phyloP scores from a whole-genome alignment of 805 yeast species.

The Candida maesae region DNA sequence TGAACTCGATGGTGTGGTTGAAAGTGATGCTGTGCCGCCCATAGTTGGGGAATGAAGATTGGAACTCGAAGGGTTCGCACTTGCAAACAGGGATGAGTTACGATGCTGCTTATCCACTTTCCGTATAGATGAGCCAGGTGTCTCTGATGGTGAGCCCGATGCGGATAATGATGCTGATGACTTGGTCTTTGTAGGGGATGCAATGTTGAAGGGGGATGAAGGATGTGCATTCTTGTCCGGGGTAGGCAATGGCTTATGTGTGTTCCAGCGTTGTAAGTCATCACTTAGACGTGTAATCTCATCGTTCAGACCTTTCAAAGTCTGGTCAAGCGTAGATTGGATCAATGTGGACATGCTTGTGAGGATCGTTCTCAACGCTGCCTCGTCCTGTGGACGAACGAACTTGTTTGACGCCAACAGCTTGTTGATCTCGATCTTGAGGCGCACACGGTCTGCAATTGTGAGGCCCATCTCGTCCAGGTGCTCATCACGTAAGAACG shows the following conservation, averaged over 20 bases:
- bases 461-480: constrained; percentile 67
- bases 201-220: constrained; percentile 28
- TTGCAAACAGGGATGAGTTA: constrained; percentile 11
- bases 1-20: constrained; percentile 4
- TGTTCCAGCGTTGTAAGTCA: constrained; percentile 11
- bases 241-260: constrained; percentile 22
- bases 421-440: constrained; percentile 58
- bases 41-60: constrained; percentile 20
- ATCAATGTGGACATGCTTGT: constrained; percentile 16
- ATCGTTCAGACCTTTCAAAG: constrained; percentile 9
- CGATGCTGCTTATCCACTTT: constrained; percentile 10
- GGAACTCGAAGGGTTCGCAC: not conserved
- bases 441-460: constrained; percentile 51
- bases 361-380: constrained; percentile 10
- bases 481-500: constrained; percentile 65
- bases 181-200: constrained; percentile 27
- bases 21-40: constrained; percentile 7
- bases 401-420: constrained; percentile 31
- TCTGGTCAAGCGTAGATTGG: constrained; percentile 12
- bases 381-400: constrained; percentile 12
- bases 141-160: constrained; percentile 11
- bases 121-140: constrained; percentile 4
- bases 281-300: constrained; percentile 18
- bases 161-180: constrained; percentile 5
- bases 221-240: constrained; percentile 20